Evolutionary conservation across 23 red algal species (phyloP).

Genomic region (Gracilaria gracilis): DNA sequence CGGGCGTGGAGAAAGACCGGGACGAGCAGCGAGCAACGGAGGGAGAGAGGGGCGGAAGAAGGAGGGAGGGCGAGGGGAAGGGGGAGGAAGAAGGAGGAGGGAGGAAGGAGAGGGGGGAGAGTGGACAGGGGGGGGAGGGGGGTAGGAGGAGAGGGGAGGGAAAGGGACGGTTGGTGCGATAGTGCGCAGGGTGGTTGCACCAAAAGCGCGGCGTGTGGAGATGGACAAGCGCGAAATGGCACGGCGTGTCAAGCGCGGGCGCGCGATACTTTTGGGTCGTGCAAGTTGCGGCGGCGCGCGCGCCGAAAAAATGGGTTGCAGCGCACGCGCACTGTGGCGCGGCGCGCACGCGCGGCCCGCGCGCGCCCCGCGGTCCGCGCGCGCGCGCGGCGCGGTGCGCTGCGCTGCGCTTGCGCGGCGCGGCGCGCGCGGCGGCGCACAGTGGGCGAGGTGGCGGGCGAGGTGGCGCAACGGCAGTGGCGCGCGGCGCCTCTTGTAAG

Average conservation of each 20-base stretch:
- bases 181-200: conserved; percentile 16
- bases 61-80: background rate
- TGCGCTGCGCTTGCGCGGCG: too few species aligned
- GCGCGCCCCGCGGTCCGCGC: background rate
- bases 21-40: background rate
- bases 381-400: too few species aligned
- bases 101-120: background rate
- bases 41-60: background rate
- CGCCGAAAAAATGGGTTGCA: too few species aligned
- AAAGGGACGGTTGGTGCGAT: conserved; percentile 1
- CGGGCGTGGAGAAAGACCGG: too few species aligned
- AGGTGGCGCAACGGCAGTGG: too few species aligned
- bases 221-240: conserved; percentile 30
- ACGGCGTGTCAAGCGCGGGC: conserved; percentile 29
- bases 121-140: background rate
- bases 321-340: too few species aligned
- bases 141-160: too few species aligned
- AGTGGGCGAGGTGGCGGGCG: too few species aligned
- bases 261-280: conserved; percentile 45
- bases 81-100: background rate
- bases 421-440: too few species aligned
- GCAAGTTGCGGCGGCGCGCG: conserved; percentile 38
- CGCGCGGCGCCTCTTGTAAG: too few species aligned
- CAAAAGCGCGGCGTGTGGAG: conserved; percentile 11
- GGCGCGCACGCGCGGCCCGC: too few species aligned